Evolutionary conservation across 1,284 basidiomycete genomes (phyloP), one percentile per base, ranked within the genome.

Genomic region (Chondrostereum purpureum): DNA sequence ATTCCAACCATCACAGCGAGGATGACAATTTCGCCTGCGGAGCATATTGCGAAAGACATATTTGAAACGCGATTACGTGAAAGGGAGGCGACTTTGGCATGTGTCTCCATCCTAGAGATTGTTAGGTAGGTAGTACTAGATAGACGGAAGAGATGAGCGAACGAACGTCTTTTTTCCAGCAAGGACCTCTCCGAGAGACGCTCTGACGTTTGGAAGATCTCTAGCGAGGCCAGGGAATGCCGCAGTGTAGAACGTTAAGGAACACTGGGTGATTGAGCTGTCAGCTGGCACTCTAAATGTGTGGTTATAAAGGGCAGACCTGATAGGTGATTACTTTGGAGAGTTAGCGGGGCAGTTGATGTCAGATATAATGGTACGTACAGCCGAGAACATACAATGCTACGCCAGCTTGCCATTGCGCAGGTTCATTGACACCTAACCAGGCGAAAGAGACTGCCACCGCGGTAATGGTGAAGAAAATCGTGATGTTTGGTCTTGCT

Each of bases 201-300:
- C 58, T 56, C 70, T 71, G 37, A 91, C 78, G 55, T 88, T 80
- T 0, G 83, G 80, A 24, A 89, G 70, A 55, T 88, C 77, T 13
- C 80, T 71, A 16, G 83, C 82, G 6, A 91, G 69, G 11, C 83
- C 83, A 1, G 88, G 87, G 58, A 92, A 90, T 3, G 88, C 88
- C 5, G 88, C 87, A 0, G 86, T 88, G 86, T 86, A 91, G 62
- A 88, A 88, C 1, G 85, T 88, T 38, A 90, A 62, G 19, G 82
- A 72, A 46, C 83, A 78, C 77, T 83, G 24, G 20, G 13, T 22
- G 45, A 16, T 40, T 21, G 8, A 43, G 21, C 39, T 27, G n/a
- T n/a, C n/a, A 49, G 8, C 18, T 18, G 43, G 13, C 19, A 33
- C 19, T 19, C 37, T 22, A 44, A 19, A 38, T 39, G 31, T 17